Percentiles rank a stretch among this genome's conserved stretches.
Evolutionary conservation across 2,329 filamentous ascomycete genomes (phyloP).

Genomic region (Aureobasidium subglaciale): DNA sequence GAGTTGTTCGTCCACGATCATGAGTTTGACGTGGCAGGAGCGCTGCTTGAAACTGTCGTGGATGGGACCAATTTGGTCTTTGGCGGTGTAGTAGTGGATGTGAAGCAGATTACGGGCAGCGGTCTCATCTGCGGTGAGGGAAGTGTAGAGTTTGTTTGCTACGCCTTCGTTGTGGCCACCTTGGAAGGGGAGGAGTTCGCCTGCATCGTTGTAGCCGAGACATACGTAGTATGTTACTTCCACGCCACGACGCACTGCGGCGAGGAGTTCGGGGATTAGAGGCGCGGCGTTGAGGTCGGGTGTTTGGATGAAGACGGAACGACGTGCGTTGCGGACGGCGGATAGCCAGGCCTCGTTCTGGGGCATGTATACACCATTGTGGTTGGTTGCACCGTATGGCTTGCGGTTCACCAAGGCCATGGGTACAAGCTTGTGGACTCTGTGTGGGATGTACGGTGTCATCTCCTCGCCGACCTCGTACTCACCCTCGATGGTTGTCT

Average conservation of each 20-base stretch:
- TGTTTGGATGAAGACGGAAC: constrained; percentile 67
- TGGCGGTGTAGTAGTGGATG: constrained; percentile 65
- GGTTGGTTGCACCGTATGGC: constrained; percentile 59
- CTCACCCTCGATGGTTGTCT: constrained; percentile 44
- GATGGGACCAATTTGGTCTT: constrained; percentile 63
- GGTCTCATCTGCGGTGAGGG: constrained; percentile 37
- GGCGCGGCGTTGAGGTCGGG: constrained; percentile 69
- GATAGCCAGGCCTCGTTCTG: constrained; percentile 73
- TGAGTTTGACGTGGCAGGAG: constrained; percentile 69
- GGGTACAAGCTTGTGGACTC: constrained; percentile 51
- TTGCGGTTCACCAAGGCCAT: constrained; percentile 66
- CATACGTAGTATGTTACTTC: constrained; percentile 65
- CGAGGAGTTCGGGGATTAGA: constrained; percentile 55
- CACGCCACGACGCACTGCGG: constrained; percentile 60
- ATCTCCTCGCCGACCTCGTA: constrained; percentile 49
- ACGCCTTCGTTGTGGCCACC: constrained; percentile 70
- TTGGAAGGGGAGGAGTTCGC: constrained; percentile 68
- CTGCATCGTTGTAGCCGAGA: constrained; percentile 71
- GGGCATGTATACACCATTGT: constrained; percentile 55
- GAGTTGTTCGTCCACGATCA: constrained; percentile 63
- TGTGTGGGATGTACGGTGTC: constrained; percentile 58
- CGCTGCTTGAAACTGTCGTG: constrained; percentile 59
- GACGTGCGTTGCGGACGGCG: constrained; percentile 56
- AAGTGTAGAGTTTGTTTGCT: constrained; percentile 51
- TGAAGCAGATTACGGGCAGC: constrained; percentile 46